Evolutionary conservation across 176 grass and related monocot genomes (phyloP).

Genomic region (Otatea glauca): DNA sequence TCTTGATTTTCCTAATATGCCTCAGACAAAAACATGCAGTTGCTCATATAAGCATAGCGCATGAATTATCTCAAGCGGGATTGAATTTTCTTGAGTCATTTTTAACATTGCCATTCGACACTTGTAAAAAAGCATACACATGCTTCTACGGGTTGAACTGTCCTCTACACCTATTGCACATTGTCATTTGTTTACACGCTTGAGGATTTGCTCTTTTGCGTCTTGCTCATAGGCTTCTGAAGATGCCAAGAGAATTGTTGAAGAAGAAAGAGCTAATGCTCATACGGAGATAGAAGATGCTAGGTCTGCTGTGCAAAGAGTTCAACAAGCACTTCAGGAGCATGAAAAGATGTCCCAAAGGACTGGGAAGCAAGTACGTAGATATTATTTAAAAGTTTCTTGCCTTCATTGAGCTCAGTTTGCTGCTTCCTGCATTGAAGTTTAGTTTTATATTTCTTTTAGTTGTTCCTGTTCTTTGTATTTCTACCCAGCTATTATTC

Average conservation of each 20-base stretch:
- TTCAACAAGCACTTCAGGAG: slow-evolving; percentile 78
- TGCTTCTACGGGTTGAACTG: neutral
- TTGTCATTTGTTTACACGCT: slow-evolving; percentile 29
- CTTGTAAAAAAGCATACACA: neutral
- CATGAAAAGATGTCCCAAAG: slow-evolving; percentile 59
- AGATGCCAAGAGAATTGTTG: slow-evolving; percentile 88
- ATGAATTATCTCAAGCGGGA: neutral
- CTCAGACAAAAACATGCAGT: neutral
- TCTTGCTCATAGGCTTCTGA: slow-evolving; percentile 75
- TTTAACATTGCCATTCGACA: neutral
- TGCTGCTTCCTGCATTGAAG: slow-evolving; percentile 3
- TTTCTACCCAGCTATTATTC: slow-evolving; percentile 25
- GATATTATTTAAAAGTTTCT: neutral
- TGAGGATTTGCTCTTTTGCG: slow-evolving; percentile 24
- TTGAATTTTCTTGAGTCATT: neutral
- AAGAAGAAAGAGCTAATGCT: slow-evolving; percentile 84
- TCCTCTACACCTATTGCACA: neutral
- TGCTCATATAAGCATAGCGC: neutral
- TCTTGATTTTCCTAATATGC: slow-evolving; percentile 13
- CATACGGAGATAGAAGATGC: slow-evolving; percentile 73
- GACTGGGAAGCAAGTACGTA: slow-evolving; percentile 67
- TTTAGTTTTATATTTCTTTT: neutral
- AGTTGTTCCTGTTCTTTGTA: neutral
- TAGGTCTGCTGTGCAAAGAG: slow-evolving; percentile 69
- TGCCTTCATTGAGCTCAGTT: slow-evolving; percentile 4